Evolutionary conservation across 768 basidiomycete species (phyloP).

Genomic region (Pisolithus orientalis): DNA sequence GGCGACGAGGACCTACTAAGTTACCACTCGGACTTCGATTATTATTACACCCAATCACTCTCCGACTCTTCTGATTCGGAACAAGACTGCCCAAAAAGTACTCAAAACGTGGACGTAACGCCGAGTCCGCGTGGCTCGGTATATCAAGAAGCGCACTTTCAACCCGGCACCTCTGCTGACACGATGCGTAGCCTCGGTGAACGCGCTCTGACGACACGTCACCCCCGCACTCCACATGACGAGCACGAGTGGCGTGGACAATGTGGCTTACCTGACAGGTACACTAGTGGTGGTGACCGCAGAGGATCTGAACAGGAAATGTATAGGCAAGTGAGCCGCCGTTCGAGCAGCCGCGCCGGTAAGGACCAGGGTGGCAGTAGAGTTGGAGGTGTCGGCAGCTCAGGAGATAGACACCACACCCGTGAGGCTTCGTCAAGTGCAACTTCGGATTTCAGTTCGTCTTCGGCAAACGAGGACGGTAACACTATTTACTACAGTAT

Average conservation of each 20-base stretch:
- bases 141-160: conserved; percentile 22
- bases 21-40: conserved; percentile 32
- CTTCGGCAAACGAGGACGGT: conserved; percentile 39
- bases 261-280: conserved; percentile 9
- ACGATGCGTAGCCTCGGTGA: conserved; percentile 16
- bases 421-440: conserved; percentile 29
- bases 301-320: conserved; percentile 5
- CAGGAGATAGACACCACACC: conserved; percentile 7
- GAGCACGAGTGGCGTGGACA: conserved; percentile 17
- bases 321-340: conserved; percentile 8
- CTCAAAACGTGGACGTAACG: conserved; percentile 7
- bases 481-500: conserved; percentile 39
- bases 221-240: conserved; percentile 4
- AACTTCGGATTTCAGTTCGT: conserved; percentile 28
- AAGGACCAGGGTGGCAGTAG: conserved; percentile 21
- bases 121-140: conserved; percentile 14
- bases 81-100: conserved; percentile 10
- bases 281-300: conserved; percentile 8
- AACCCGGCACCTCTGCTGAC: conserved; percentile 42
- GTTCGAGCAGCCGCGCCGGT: conserved; percentile 8
- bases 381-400: conserved; percentile 32
- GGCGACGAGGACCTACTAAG: conserved; percentile 23
- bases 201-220: neutral
- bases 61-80: conserved; percentile 28
- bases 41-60: conserved; percentile 29